Conservation (phyloP, 169 alveolate genomes). For the Eimeria praecox region DNA sequence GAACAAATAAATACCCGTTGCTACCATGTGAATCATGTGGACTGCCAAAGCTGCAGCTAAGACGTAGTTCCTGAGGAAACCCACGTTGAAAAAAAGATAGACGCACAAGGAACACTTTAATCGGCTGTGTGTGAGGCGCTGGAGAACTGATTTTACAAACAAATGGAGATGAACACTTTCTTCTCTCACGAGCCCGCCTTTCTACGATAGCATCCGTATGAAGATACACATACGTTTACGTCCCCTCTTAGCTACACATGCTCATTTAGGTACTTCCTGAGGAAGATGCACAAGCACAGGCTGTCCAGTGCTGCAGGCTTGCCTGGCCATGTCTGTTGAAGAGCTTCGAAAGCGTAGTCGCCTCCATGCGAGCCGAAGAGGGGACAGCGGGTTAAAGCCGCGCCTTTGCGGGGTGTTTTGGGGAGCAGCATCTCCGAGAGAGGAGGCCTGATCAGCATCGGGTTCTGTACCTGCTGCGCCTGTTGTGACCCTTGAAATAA, state of each 20-base stretch:
- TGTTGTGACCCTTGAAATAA: slow-evolving; percentile 49
- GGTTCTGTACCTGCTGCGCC: slow-evolving; percentile 54
- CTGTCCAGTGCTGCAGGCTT: neutral
- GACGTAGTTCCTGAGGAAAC: slow-evolving; percentile 45
- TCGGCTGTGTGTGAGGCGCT: neutral
- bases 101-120: neutral
- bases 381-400: slow-evolving; percentile 2
- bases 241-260: neutral
- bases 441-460: neutral
- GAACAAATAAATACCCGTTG: slow-evolving; percentile 50
- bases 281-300: neutral
- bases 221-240: neutral
- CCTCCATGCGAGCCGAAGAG: slow-evolving; percentile 63
- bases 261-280: neutral
- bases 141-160: neutral
- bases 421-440: neutral
- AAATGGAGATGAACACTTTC: neutral
- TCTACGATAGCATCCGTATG: neutral
- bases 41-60: slow-evolving; percentile 60
- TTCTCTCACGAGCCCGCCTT: neutral
- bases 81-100: neutral
- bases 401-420: neutral
- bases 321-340: slow-evolving; percentile 56
- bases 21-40: slow-evolving; percentile 67
- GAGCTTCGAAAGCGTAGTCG: slow-evolving; percentile 68